Conservation (phyloP, 2,329 filamentous ascomycete genomes). For the Epichloe hybrida region DNA sequence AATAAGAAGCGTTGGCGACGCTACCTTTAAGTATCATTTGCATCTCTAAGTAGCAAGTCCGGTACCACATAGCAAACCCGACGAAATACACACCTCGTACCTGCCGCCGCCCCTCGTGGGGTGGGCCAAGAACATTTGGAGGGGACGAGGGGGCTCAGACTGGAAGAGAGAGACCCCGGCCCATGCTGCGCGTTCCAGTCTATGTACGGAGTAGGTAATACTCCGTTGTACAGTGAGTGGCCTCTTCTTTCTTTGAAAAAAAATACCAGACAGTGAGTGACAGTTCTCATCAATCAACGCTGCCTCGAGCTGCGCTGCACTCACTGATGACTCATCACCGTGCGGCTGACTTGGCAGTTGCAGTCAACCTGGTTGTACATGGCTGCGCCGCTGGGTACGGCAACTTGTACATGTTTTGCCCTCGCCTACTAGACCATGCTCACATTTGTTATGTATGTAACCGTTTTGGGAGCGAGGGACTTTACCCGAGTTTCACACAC, state of each 20-base stretch:
- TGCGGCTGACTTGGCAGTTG: too few relatives aligned
- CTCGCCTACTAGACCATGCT: too few relatives aligned
- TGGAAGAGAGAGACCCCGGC: too few relatives aligned
- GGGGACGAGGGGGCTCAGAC: conserved; percentile 1
- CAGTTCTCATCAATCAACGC: not conserved
- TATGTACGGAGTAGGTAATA: not conserved
- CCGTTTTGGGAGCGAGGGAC: too few relatives aligned
- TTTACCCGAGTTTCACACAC: too few relatives aligned
- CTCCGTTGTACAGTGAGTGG: not conserved
- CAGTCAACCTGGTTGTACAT: too few relatives aligned
- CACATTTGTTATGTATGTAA: too few relatives aligned
- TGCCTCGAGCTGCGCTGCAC: not conserved
- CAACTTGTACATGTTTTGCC: too few relatives aligned
- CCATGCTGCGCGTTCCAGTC: too few relatives aligned
- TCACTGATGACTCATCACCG: too few relatives aligned
- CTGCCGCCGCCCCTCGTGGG: conserved; percentile 7
- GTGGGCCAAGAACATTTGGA: conserved; percentile 1
- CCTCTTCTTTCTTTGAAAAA: not conserved
- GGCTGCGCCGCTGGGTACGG: too few relatives aligned
- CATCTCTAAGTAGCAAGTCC: not conserved
- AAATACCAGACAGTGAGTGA: too few relatives aligned
- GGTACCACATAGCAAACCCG: conserved; percentile 1
- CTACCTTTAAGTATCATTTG: conserved; percentile 7
- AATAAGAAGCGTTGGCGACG: conserved; percentile 1
- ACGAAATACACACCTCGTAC: conserved; percentile 8